Base-by-base conservation (phyloP, 768 basidiomycete genomes). In the Basidioascus undulatus region DNA sequence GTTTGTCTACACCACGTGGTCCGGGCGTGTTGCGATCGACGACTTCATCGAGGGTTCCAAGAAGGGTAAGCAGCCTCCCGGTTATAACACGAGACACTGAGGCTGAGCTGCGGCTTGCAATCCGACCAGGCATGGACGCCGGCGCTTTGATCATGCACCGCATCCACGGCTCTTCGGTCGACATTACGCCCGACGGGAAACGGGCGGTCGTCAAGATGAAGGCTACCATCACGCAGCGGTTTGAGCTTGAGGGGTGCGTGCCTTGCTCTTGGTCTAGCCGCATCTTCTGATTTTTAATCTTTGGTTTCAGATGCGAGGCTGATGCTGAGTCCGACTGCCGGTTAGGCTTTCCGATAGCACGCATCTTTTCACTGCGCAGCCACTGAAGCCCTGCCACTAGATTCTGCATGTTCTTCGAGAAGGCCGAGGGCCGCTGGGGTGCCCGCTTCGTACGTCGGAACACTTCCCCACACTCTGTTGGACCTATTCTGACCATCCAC, bases 1-100 rank as follows among this genome's bases (percentile, higher is more conserved):
- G 15, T 42, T 34, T 20, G 41, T 42, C 4, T 42, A 42, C 41
- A 42, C 41, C 8, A 42, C 41, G 32, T 42, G 41, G 41, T 34
- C 32, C 9, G 41, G 41, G 19, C 20, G 41, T 21, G 35, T 35
- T 8, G 15, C 32, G 10, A 35, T 42, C 6, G 23, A 32, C 6
- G 41, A 35, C 16, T 42, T 42, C 21, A 42, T 42, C 23, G 18
- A 6, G 9, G 41, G 32, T 12, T 42, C 41, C 11, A 31, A 40
- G 21, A 40, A 40, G 21, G 39, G 39, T 15, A 40, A n/a, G n/a
- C n/a, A n/a, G n/a, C n/a, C n/a, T n/a, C n/a, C n/a, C n/a, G n/a
- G n/a, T n/a, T n/a, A n/a, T n/a, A n/a, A n/a, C n/a, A n/a, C n/a
- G n/a, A n/a, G n/a, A n/a, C n/a, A n/a, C n/a, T n/a, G n/a, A n/a